Percentiles rank a stretch among this genome's conserved stretches.
Evolutionary conservation across 352 stramenopile species (phyloP).

Genomic region (Phytophthora rubi): DNA sequence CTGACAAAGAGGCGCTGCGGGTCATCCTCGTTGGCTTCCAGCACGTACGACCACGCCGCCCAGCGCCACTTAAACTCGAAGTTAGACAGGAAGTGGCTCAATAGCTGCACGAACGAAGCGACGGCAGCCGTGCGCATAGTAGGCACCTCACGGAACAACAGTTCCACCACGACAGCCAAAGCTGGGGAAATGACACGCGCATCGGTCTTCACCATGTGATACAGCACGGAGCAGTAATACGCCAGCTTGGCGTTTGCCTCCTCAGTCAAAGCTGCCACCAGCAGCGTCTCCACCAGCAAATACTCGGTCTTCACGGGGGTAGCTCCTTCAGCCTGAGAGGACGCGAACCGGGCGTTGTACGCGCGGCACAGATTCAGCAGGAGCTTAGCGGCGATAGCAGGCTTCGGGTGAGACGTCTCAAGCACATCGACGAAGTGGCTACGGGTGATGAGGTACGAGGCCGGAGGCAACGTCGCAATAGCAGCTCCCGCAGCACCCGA

Average conservation of each 20-base stretch:
- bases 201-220: constrained; percentile 82
- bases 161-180: constrained; percentile 82
- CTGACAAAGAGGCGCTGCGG: constrained; percentile 86
- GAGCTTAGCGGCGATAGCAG: constrained; percentile 73
- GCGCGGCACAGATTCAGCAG: constrained; percentile 60
- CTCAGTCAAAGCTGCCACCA: constrained; percentile 67
- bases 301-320: constrained; percentile 74
- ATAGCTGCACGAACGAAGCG: constrained; percentile 78
- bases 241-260: constrained; percentile 49
- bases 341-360: constrained; percentile 69
- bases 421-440: constrained; percentile 59
- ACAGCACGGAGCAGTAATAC: constrained; percentile 78
- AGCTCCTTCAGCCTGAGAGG: constrained; percentile 34
- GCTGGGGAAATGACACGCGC: constrained; percentile 67
- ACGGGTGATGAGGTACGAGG: constrained; percentile 72
- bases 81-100: constrained; percentile 89
- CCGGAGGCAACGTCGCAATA: constrained; percentile 70
- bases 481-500: constrained; percentile 67
- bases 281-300: constrained; percentile 74
- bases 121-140: constrained; percentile 66
- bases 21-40: constrained; percentile 82
- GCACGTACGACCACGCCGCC: constrained; percentile 77
- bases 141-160: constrained; percentile 85
- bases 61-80: constrained; percentile 91
- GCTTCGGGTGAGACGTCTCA: constrained; percentile 75